Evolutionary conservation across 371 early-diverging fungal genomes (phyloP).

Genomic region (Amoeboradix gromovi): DNA sequence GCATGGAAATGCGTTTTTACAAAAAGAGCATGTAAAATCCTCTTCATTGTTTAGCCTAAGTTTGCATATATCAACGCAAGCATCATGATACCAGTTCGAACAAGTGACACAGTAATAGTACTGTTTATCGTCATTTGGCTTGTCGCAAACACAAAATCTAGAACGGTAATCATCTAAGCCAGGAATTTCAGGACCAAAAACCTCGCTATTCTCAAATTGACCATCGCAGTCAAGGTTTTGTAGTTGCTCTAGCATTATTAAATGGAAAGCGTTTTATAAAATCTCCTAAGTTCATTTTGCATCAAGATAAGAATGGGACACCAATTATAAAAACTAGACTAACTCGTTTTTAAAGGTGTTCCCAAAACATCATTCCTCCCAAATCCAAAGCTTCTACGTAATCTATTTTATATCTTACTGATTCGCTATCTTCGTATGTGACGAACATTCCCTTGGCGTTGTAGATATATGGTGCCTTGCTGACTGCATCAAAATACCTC

Average conservation of each 20-base stretch:
- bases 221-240: too few species aligned
- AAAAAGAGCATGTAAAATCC: not conserved
- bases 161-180: not conserved
- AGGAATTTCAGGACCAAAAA: too few species aligned
- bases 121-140: not conserved
- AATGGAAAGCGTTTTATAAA: too few species aligned
- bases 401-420: not conserved
- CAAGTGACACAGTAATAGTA: not conserved
- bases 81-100: not conserved
- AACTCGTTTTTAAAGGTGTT: too few species aligned
- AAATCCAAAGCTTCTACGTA: not conserved
- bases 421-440: not conserved
- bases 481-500: not conserved
- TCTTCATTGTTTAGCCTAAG: not conserved
- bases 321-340: too few species aligned
- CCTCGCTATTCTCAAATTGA: too few species aligned
- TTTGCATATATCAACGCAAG: not conserved
- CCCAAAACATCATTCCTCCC: not conserved
- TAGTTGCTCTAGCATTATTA: too few species aligned
- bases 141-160: not conserved
- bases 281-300: too few species aligned
- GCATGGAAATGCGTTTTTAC: not conserved
- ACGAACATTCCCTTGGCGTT: not conserved
- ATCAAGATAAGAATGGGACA: too few species aligned
- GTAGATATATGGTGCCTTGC: not conserved